Evolutionary conservation across 371 early-diverging fungal genomes (phyloP).

Genomic region (Lichtheimia ramosa): DNA sequence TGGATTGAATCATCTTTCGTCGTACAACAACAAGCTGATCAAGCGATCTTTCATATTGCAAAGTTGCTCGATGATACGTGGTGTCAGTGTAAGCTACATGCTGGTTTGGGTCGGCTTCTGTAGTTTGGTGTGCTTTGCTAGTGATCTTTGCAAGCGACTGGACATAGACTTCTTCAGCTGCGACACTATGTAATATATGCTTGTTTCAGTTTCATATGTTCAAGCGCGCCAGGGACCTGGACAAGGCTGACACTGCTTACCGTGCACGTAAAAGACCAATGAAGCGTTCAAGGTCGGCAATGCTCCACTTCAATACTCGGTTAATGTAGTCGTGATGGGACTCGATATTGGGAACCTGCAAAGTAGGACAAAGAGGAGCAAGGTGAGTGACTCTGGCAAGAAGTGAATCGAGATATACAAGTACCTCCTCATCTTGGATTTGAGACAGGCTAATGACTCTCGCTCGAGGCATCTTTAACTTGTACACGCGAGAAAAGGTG

Average conservation of each 20-base stretch:
- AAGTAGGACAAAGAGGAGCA: not conserved
- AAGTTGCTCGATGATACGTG: conserved; percentile 23
- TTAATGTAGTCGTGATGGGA: conserved; percentile 40
- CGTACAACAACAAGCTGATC: conserved; percentile 32
- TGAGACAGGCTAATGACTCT: not conserved
- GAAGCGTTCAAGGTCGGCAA: conserved; percentile 42
- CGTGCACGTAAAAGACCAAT: conserved; percentile 34
- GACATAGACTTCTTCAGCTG: conserved; percentile 43
- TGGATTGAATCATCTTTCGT: conserved; percentile 17
- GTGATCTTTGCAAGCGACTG: conserved; percentile 29
- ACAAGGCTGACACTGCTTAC: conserved; percentile 16
- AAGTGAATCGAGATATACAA: too few species aligned
- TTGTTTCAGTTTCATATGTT: not conserved
- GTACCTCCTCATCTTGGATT: conserved; percentile 1
- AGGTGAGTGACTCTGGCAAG: not conserved
- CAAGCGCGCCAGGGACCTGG: too few species aligned
- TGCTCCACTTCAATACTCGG: conserved; percentile 43
- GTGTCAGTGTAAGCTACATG: conserved; percentile 30
- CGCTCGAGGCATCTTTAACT: not conserved
- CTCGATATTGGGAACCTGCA: conserved; percentile 34
- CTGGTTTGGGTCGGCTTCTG: conserved; percentile 21
- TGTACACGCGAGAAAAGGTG: too few species aligned
- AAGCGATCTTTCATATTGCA: conserved; percentile 30
- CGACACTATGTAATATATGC: conserved; percentile 16
- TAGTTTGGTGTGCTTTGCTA: conserved; percentile 14